Conservation (phyloP, 2,329 filamentous ascomycete genomes). For the Fusarium beomiforme region DNA sequence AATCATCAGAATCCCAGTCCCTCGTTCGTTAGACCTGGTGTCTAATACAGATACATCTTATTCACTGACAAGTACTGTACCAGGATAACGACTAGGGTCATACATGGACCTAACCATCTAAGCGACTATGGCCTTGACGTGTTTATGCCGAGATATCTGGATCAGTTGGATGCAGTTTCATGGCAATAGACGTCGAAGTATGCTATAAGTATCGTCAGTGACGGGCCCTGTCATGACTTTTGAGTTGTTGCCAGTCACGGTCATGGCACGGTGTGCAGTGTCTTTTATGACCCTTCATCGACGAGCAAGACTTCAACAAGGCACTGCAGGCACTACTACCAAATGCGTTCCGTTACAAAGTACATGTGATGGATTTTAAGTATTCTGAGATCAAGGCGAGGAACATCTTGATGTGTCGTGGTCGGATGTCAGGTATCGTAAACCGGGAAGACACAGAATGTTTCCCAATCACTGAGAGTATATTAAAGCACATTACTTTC, state of each 20-base stretch:
- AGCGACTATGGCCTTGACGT: background rate
- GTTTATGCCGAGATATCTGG: background rate
- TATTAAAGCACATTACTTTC: conserved; percentile 23
- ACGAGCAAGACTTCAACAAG: conserved; percentile 25
- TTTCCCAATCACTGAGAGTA: conserved; percentile 42
- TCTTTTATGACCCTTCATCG: conserved; percentile 15
- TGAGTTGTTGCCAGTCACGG: background rate
- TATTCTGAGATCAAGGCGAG: conserved; percentile 50
- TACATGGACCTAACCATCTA: conserved; percentile 1
- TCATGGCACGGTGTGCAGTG: background rate
- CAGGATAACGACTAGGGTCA: background rate
- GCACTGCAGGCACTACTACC: background rate
- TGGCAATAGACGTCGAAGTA: background rate
- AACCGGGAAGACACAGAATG: conserved; percentile 43
- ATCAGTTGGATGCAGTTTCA: background rate
- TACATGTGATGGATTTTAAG: conserved; percentile 51
- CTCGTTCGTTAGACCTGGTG: background rate
- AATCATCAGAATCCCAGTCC: background rate
- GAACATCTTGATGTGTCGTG: conserved; percentile 43
- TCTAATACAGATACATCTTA: background rate
- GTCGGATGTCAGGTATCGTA: conserved; percentile 42
- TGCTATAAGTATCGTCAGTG: background rate
- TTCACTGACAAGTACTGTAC: background rate
- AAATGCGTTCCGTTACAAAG: background rate
- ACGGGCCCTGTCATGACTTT: background rate